Percentiles rank a stretch among this genome's conserved stretches.
Evolutionary conservation across 2,329 filamentous ascomycete genomes (phyloP).

Genomic region (Monosporascus cannonballus): DNA sequence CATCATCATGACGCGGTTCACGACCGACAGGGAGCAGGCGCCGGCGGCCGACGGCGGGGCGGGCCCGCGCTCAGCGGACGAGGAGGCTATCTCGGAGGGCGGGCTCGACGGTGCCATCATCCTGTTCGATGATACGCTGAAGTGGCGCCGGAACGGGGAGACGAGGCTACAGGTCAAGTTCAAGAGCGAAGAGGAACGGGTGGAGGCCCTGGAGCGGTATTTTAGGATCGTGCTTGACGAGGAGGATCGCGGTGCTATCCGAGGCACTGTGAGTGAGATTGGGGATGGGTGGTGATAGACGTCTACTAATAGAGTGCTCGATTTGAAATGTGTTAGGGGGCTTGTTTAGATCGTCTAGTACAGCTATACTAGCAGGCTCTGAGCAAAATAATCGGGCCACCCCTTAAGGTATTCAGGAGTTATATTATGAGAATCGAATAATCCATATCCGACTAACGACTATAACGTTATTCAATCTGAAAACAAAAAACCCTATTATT

Average conservation of each 20-base stretch:
- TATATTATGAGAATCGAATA: too few relatives aligned
- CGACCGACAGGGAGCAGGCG: constrained; percentile 25
- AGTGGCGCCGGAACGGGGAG: constrained; percentile 31
- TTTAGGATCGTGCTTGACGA: constrained; percentile 36
- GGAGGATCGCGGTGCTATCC: constrained; percentile 10
- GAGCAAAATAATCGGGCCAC: too few relatives aligned
- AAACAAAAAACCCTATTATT: too few relatives aligned
- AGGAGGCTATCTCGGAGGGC: constrained; percentile 29
- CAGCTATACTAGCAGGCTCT: too few relatives aligned
- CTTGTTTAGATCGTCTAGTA: too few relatives aligned
- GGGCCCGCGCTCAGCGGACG: constrained; percentile 28
- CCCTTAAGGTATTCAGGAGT: too few relatives aligned
- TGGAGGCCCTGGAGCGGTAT: constrained; percentile 35
- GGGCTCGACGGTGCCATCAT: constrained; percentile 26
- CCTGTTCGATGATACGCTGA: constrained; percentile 34
- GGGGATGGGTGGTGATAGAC: background rate
- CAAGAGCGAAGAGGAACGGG: constrained; percentile 35
- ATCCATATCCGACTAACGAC: too few relatives aligned
- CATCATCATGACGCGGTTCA: constrained; percentile 32
- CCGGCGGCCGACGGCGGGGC: constrained; percentile 13
- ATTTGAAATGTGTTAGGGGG: too few relatives aligned
- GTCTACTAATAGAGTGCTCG: too few relatives aligned
- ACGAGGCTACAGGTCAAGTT: constrained; percentile 32
- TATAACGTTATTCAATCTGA: too few relatives aligned
- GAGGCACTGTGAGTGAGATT: constrained; percentile 5